These are phyloP conservation scores for Austroboletus festivus DNA, from an alignment of 768 basidiomycete genomes.

Conservation along the genomic window DNA sequence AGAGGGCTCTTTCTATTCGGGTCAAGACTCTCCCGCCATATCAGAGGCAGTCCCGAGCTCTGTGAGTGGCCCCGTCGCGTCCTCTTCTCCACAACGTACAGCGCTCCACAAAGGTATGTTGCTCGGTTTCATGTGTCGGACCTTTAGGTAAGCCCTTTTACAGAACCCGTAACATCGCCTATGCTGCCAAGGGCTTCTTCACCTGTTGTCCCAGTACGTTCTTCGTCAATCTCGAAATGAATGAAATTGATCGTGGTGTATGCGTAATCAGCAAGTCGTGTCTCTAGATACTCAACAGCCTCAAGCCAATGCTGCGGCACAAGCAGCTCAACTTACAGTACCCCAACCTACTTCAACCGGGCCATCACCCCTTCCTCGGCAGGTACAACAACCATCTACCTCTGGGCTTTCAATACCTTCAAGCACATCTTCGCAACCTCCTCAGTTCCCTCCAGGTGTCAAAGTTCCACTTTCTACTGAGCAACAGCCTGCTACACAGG, in stretches of 20 bases:
- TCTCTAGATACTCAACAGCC: conserved; percentile 39
- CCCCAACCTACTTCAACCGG: conserved; percentile 35
- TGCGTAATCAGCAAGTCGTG: conserved; percentile 35
- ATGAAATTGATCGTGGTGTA: conserved; percentile 16
- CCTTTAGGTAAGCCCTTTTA: conserved; percentile 19
- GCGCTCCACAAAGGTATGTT: conserved; percentile 47
- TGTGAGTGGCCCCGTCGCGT: conserved; percentile 45
- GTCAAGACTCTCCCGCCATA: conserved; percentile 67
- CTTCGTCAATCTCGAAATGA: conserved; percentile 10
- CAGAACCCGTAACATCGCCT: conserved; percentile 47
- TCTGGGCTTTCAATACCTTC: conserved; percentile 18
- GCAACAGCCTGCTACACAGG: conserved; percentile 31
- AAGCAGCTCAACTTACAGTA: conserved; percentile 21
- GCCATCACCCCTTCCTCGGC: conserved; percentile 50
- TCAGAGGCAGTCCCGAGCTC: conserved; percentile 58
- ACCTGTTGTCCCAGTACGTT: conserved; percentile 42
- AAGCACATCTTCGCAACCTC: conserved; percentile 31
- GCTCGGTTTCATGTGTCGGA: conserved; percentile 14
- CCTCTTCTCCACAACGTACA: conserved; percentile 59
- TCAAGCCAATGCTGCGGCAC: conserved; percentile 34
- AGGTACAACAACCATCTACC: conserved; percentile 40
- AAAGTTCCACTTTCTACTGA: conserved; percentile 48
- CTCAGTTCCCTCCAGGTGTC: conserved; percentile 69
- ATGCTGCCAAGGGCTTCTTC: conserved; percentile 41
- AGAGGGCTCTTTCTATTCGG: conserved; percentile 67